Evolutionary conservation across 345 rosid genomes (phyloP).

Genomic region (Eucalyptus albens): DNA sequence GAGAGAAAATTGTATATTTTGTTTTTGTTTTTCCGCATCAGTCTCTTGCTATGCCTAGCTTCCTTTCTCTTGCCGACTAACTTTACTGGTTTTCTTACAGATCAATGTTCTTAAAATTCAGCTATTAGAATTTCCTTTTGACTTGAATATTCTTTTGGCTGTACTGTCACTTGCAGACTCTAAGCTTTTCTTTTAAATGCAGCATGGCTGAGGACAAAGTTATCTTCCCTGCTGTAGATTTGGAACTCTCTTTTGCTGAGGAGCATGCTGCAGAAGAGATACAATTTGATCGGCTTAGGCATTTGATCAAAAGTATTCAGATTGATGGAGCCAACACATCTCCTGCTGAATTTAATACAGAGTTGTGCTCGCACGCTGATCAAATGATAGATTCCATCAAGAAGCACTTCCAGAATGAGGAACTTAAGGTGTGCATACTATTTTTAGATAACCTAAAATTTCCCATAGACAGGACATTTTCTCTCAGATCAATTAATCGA

Average conservation of each 20-base stretch:
- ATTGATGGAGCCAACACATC: conserved; percentile 57
- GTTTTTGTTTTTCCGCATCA: neutral
- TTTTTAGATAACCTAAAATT: neutral
- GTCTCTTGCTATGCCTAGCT: neutral
- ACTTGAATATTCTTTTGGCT: neutral
- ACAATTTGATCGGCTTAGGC: conserved; percentile 56
- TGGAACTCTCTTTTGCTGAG: conserved; percentile 52
- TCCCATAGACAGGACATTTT: neutral
- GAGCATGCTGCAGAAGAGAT: conserved; percentile 83
- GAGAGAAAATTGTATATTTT: neutral
- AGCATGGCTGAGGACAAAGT: conserved; percentile 86
- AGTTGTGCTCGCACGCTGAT: conserved; percentile 77
- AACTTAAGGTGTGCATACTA: conserved; percentile 54
- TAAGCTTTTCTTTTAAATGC: conserved; percentile 5
- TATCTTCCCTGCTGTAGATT: conserved; percentile 85
- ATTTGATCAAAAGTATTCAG: conserved; percentile 69
- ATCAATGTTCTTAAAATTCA: neutral
- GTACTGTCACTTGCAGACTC: neutral
- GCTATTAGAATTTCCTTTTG: neutral
- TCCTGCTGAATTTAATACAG: conserved; percentile 62
- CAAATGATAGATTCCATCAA: conserved; percentile 69
- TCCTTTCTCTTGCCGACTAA: neutral
- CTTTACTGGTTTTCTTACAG: neutral
- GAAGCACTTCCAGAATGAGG: conserved; percentile 69
- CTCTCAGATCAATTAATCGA: neutral